Evolutionary conservation across 73 alveolate genomes (phyloP).

Genomic region (Diophrys sp.): DNA sequence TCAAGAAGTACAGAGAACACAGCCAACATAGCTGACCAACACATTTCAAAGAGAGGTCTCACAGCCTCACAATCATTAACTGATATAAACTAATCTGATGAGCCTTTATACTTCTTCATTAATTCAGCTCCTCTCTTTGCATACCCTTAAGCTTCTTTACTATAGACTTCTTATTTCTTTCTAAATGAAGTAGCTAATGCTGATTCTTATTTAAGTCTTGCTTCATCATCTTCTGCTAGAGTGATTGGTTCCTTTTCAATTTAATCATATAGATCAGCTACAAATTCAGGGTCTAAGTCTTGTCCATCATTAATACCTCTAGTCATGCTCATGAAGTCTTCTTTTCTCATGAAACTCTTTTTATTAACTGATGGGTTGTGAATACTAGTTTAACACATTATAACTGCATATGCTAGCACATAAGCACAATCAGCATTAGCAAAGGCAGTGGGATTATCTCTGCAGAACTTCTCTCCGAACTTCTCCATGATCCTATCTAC

Average conservation of each 20-base stretch:
- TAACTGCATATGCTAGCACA: constrained; percentile 86
- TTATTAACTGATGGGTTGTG: constrained; percentile 87
- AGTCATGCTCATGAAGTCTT: constrained; percentile 68
- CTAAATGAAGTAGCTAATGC: constrained; percentile 58
- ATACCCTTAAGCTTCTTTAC: constrained; percentile 72
- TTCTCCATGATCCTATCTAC: constrained; percentile 96
- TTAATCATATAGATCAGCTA: constrained; percentile 72
- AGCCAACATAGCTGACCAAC: constrained; percentile 80
- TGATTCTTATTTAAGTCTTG: constrained; percentile 68
- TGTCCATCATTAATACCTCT: constrained; percentile 72
- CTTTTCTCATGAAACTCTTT: constrained; percentile 28
- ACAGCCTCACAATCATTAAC: constrained; percentile 59
- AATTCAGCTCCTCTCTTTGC: constrained; percentile 72
- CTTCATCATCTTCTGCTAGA: constrained; percentile 87
- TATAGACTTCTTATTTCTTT: constrained; percentile 68
- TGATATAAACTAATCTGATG: constrained; percentile 47
- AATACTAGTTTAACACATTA: constrained; percentile 93
- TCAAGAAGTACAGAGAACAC: constrained; percentile 68
- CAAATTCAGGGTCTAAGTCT: constrained; percentile 67
- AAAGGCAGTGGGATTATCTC: constrained; percentile 86
- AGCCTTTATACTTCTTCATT: constrained; percentile 65
- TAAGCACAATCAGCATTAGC: constrained; percentile 84
- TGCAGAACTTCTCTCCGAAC: constrained; percentile 89
- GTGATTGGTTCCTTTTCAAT: constrained; percentile 86
- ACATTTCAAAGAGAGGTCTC: constrained; percentile 57